These are phyloP conservation scores for Aspergillus felis DNA, from an alignment of 2,329 filamentous ascomycete species.

Conservation along the genomic window DNA sequence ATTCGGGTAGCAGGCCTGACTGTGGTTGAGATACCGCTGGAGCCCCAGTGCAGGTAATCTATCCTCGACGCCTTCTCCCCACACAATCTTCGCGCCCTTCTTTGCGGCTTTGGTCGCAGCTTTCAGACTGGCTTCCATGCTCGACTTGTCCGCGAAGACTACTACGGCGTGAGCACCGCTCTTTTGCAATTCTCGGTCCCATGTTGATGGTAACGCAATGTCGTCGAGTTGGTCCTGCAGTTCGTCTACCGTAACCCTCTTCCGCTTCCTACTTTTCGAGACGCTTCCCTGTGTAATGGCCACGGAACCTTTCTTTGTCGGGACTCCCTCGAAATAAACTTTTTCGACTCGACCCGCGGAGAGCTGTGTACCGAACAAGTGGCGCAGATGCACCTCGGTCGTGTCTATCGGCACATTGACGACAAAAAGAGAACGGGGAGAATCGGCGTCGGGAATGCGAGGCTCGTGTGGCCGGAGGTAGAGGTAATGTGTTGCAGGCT, in stretches of 20 bases:
- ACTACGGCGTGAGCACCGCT: conserved; percentile 79
- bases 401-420: conserved; percentile 85
- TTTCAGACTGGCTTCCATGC: conserved; percentile 71
- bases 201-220: conserved; percentile 64
- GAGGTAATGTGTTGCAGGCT: conserved; percentile 70
- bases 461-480: conserved; percentile 83
- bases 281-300: conserved; percentile 19
- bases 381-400: conserved; percentile 70
- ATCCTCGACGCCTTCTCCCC: conserved; percentile 62
- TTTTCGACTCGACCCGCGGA: conserved; percentile 74
- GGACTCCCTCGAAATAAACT: conserved; percentile 64
- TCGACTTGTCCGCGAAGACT: conserved; percentile 76
- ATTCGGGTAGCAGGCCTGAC: conserved; percentile 67
- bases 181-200: conserved; percentile 65
- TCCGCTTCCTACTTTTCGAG: conserved; percentile 51
- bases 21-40: conserved; percentile 58
- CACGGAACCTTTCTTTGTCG: conserved; percentile 26
- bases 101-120: conserved; percentile 62
- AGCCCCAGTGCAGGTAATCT: conserved; percentile 56
- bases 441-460: conserved; percentile 68
- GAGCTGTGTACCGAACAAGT: conserved; percentile 69
- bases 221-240: conserved; percentile 55
- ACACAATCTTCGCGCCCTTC: conserved; percentile 58
- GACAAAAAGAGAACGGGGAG: conserved; percentile 79
- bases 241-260: conserved; percentile 48